Base-by-base conservation (phyloP, 495 filamentous ascomycete genomes). In the Poronia punctata region DNA sequence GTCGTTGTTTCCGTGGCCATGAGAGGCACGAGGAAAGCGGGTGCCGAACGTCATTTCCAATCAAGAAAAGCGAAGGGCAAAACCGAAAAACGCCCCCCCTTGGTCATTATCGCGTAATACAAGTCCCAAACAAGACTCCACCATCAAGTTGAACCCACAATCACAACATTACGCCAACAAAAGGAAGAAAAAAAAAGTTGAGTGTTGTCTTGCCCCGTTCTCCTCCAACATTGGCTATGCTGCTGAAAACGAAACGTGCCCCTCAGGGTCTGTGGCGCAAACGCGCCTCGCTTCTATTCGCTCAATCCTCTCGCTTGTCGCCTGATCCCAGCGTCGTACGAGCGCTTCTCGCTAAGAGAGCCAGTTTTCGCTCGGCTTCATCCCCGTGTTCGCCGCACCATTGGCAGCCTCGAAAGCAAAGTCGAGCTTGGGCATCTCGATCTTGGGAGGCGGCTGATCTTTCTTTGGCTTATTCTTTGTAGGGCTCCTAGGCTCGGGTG, bases 391-490 rank as follows among this genome's bases (percentile, higher is more conserved):
- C 33, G 36, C 32, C 41, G 40, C 34, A 31, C 40, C 37, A 17
- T 46, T 38, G 3, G 48, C 35, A 24, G 40, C 37, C 29, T 38
- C 53, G n/a, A 64, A 53, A n/a, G 49, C 57, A 26, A 71, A 62
- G 32, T 66, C 67, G 36, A 78, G 55, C 40, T 65, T 71, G 12
- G 70, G 72, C 57, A 80, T 72, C 42, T 79, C 78, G 50, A 80
- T 65, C 57, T 60, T 74, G 21, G 77, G 75, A 30, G 59, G 59
- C 30, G 60, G 52, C 19, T 60, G 65, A 4, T 56, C 51, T 43
- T 57, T 57, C 40, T 51, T 57, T 46, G 32, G 43, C 41, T 61
- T 43, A 38, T 62, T 71, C 53, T 74, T 77, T 18, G 45, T 60
- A 12, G 78, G 70, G 54, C 60, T 67, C 21, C 66, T 66, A 34